These are phyloP conservation scores for Fraxinus quadrangulata DNA, from an alignment of 257 asterid species.

Conservation along the genomic window DNA sequence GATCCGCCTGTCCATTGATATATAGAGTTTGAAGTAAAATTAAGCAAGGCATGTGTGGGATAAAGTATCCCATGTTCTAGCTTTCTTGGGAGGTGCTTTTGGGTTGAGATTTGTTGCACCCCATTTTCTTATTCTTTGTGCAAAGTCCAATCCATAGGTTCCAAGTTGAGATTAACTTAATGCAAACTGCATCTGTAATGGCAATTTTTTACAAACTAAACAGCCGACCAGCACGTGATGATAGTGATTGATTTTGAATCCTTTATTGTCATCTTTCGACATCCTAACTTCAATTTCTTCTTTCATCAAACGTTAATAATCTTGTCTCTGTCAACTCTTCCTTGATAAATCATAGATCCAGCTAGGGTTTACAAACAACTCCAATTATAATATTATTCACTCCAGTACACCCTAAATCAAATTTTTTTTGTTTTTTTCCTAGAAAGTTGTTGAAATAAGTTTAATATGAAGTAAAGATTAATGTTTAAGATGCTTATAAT, in stretches of 20 bases:
- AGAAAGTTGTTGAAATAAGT: too few species aligned
- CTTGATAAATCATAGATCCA: constrained; percentile 8
- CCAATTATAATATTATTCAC: neutral
- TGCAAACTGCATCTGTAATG: constrained; percentile 30
- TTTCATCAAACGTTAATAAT: constrained; percentile 32
- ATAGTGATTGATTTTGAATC: constrained; percentile 38
- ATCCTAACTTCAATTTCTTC: constrained; percentile 21
- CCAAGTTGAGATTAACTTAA: constrained; percentile 40
- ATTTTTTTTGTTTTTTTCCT: too few species aligned
- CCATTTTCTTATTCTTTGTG: constrained; percentile 11
- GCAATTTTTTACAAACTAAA: constrained; percentile 28
- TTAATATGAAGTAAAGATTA: neutral
- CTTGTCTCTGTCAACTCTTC: constrained; percentile 40
- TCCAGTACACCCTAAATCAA: neutral
- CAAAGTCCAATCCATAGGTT: constrained; percentile 25
- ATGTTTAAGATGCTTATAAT: neutral
- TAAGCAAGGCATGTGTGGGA: neutral
- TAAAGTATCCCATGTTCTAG: constrained; percentile 19
- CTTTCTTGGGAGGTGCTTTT: constrained; percentile 31
- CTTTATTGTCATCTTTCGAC: constrained; percentile 39
- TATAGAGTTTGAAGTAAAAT: neutral
- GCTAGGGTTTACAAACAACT: constrained; percentile 20
- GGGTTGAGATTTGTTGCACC: constrained; percentile 20
- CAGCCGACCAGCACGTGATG: constrained; percentile 60
- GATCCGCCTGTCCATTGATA: constrained; percentile 5